Conservation (phyloP, 805 yeast genomes). For the Zygosaccharomyces pseudorouxii region DNA sequence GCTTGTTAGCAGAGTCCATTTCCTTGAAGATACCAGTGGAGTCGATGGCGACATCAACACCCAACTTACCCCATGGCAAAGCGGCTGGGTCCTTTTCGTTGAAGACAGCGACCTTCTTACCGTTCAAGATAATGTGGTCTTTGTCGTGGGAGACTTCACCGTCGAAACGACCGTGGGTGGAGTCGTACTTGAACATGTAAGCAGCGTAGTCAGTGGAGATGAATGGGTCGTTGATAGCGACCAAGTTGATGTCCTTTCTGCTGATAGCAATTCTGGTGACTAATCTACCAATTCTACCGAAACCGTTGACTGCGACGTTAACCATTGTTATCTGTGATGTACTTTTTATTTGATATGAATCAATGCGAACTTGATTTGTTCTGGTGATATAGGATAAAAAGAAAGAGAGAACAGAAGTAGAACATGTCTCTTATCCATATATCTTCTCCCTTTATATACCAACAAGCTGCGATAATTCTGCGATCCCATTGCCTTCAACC, state of each 20-base stretch:
- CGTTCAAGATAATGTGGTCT: conserved; percentile 50
- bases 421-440: background rate
- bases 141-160: conserved; percentile 56
- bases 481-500: background rate
- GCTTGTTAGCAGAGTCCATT: conserved; percentile 61
- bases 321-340: conserved; percentile 23
- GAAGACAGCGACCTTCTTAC: conserved; percentile 46
- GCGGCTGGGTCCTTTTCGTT: conserved; percentile 64
- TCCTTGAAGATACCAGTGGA: conserved; percentile 71
- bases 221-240: conserved; percentile 68
- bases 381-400: background rate
- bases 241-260: conserved; percentile 51
- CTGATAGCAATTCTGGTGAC: conserved; percentile 57
- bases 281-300: conserved; percentile 70
- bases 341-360: conserved; percentile 5
- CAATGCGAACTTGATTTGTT: background rate
- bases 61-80: conserved; percentile 63
- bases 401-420: background rate
- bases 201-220: conserved; percentile 65
- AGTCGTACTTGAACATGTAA: conserved; percentile 71
- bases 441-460: background rate
- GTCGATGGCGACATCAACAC: conserved; percentile 62
- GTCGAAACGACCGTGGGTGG: conserved; percentile 60
- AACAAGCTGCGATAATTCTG: background rate
- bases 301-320: conserved; percentile 63